Evolutionary conservation across 495 filamentous ascomycete genomes (phyloP), one percentile per base, ranked within the genome.

Genomic region (Darksidea phi): DNA sequence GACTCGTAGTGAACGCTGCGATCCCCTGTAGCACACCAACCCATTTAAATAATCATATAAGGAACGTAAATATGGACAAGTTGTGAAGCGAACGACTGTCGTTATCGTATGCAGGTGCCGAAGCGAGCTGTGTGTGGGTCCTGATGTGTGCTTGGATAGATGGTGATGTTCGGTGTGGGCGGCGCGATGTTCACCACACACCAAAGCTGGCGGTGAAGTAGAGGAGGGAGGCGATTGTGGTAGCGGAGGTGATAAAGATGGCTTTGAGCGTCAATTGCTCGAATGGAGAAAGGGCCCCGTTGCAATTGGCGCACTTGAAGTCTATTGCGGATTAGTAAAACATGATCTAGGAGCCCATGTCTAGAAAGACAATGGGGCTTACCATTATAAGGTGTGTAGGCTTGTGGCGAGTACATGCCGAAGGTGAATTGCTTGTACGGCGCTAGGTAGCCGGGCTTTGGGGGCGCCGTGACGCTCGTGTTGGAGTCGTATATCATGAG

Each of bases 181-280:
- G 38, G 20, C 2, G 28, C 11, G 37, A 23, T 23, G 36, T 42
- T 69, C 78, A 80, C 63, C 86, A 79, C 48, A 86, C 73, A 25
- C 82, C 88, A 53, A 86, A 78, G 11, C 82, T 88, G 42, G 81
- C 81, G 43, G 90, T 86, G 66, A 96, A 97, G 88, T 90, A 96
- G 50, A 88, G 88, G 71, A 96, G 95, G 46, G 89, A 90, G 25
- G 88, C 62, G 12, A 96, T 76, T 7, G 91, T 96, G 46, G 94
- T 76, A 18, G 81, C 61, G 42, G 80, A 83, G 88, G 95, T 95
- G 50, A 83, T 82, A 46, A 93, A 54, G 53, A 88, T 80, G 59
- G 90, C 88, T 46, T 86, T 84, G 7, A 97, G 64, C 2, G 86
- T 86, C 57, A 85, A 79, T 41, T 76, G 75, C 45, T 92, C 86